A percentile compares a stretch with the other conserved stretches of the same genome.
phyloP scores from a whole-genome alignment of 2,329 filamentous ascomycete genomes.

The Fusarium fujikuroi region DNA sequence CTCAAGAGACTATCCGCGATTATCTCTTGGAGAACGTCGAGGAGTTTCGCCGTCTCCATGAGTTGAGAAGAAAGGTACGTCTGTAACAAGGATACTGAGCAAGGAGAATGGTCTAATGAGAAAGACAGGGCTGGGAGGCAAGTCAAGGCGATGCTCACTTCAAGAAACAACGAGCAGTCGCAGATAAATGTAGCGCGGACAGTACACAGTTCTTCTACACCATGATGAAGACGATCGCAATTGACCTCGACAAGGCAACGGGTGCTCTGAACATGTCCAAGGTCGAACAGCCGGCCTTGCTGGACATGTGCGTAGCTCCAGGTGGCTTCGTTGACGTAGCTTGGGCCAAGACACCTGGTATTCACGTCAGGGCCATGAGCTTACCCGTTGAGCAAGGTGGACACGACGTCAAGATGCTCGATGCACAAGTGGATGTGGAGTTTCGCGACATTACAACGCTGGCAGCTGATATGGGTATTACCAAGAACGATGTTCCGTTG shows the following conservation, averaged over 20 bases:
- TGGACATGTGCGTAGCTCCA: slow-evolving; percentile 67
- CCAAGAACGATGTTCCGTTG: slow-evolving; percentile 42
- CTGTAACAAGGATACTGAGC: background rate
- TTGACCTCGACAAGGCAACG: slow-evolving; percentile 53
- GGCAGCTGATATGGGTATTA: slow-evolving; percentile 55
- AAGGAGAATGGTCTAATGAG: background rate
- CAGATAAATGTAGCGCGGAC: slow-evolving; percentile 48
- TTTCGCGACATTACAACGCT: slow-evolving; percentile 64
- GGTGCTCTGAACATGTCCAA: slow-evolving; percentile 44
- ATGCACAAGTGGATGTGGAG: background rate
- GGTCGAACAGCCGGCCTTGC: slow-evolving; percentile 45
- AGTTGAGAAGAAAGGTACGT: slow-evolving; percentile 19
- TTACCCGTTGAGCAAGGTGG: slow-evolving; percentile 55
- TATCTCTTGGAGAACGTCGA: slow-evolving; percentile 2
- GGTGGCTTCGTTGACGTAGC: slow-evolving; percentile 60
- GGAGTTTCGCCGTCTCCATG: slow-evolving; percentile 11
- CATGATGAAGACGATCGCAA: slow-evolving; percentile 57
- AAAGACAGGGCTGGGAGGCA: slow-evolving; percentile 56
- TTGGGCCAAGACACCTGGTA: slow-evolving; percentile 49
- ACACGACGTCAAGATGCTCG: slow-evolving; percentile 49
- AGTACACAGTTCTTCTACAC: slow-evolving; percentile 48
- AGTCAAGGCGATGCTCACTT: slow-evolving; percentile 56
- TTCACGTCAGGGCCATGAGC: slow-evolving; percentile 51
- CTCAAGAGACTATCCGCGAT: background rate
- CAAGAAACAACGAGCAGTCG: slow-evolving; percentile 49